Evolutionary conservation across 768 basidiomycete species (phyloP).

Genomic region (Mycena vitilis): DNA sequence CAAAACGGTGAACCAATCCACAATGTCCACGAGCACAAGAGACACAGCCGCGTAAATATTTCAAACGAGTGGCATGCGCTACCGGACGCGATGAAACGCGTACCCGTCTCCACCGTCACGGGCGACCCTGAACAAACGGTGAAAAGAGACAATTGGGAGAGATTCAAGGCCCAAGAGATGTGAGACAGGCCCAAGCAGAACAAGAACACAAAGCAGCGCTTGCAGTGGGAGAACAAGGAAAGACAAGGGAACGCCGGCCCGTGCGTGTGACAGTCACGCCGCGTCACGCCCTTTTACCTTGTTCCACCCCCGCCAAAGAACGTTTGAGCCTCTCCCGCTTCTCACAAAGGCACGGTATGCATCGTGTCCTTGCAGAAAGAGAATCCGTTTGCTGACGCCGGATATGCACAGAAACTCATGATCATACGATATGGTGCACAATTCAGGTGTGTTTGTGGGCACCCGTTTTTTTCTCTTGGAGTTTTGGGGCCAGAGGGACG

Average conservation of each 20-base stretch:
- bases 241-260: not conserved
- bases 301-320: not conserved
- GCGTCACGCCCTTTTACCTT: constrained; percentile 5
- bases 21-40: no score
- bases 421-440: constrained; percentile 33
- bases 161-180: no score
- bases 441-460: constrained; percentile 26
- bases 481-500: not conserved
- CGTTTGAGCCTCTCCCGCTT: not conserved
- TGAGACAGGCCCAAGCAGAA: constrained; percentile 5
- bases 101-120: not conserved
- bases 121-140: not conserved
- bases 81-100: no score
- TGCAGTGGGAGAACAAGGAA: not conserved
- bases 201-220: constrained; percentile 8
- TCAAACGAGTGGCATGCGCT: no score
- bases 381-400: not conserved
- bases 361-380: not conserved
- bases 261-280: not conserved
- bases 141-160: not conserved
- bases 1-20: no score
- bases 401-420: constrained; percentile 18
- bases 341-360: constrained; percentile 8
- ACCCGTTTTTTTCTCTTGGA: not conserved
- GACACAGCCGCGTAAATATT: no score